These are phyloP conservation scores for Calocybe indica DNA, from an alignment of 768 basidiomycete genomes.

Conservation along the genomic window DNA sequence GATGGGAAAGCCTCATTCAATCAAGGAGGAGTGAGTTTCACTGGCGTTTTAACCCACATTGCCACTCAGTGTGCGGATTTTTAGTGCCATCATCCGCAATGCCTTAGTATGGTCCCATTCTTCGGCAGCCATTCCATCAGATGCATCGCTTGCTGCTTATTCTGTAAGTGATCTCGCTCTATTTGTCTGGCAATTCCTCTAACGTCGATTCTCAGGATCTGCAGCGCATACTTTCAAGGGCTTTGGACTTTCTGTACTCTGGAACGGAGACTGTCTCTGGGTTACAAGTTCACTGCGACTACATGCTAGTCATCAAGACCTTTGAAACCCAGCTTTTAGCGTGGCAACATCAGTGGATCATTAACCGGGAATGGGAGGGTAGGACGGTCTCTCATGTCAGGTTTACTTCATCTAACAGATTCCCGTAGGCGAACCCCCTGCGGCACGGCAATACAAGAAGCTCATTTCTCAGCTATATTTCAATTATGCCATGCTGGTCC, in stretches of 20 bases:
- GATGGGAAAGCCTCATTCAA: conserved; percentile 93
- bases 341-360: conserved; percentile 54
- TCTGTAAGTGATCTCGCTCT: conserved; percentile 43
- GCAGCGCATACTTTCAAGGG: conserved; percentile 84
- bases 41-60: background rate
- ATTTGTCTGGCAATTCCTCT: background rate
- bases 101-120: conserved; percentile 69
- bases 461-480: conserved; percentile 69
- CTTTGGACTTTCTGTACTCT: conserved; percentile 87
- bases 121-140: conserved; percentile 55
- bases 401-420: background rate
- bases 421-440: conserved; percentile 18
- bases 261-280: conserved; percentile 76
- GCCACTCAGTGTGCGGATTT: conserved; percentile 5
- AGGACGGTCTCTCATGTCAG: conserved; percentile 10
- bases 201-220: conserved; percentile 49
- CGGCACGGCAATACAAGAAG: conserved; percentile 35
- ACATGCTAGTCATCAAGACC: conserved; percentile 75
- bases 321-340: conserved; percentile 73
- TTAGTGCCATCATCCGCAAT: conserved; percentile 83
- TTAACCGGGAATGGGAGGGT: conserved; percentile 22
- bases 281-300: conserved; percentile 79
- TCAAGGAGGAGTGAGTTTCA: conserved; percentile 82
- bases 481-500: conserved; percentile 80
- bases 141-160: conserved; percentile 70